Base-by-base conservation (phyloP, 495 filamentous ascomycete genomes). In the Hypoxylon cercidicola region DNA sequence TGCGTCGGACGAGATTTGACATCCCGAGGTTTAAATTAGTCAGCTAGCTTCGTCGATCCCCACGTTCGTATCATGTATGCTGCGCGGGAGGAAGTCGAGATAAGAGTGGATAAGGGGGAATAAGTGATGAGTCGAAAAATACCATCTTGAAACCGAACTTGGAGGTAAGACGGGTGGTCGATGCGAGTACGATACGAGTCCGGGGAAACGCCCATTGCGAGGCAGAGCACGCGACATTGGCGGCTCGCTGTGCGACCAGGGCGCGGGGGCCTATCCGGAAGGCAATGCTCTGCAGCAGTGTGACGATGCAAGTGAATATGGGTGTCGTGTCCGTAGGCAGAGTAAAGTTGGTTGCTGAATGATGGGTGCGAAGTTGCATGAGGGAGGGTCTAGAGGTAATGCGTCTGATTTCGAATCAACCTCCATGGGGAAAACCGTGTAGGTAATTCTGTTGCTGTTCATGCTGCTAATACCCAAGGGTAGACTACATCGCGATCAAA, bases 121-220 rank as follows among this genome's bases (percentile, higher is more conserved):
- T 25, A 64, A 48, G 46, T 64, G 54, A 58, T 54, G 44, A 60
- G 51, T 59, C 43, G 32, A 60, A 39, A 25, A 51, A 51, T 25
- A 8, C 23, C 35, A 47, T 55, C 55, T 55, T 40, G 40, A 68
- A 68, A 60, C 62, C 55, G 55, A 64, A 60, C 60, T 60, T 54
- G 49, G 41, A 55, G 21, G 40, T 30, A 51, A 41, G 65, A 57
- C 64, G 65, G 60, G 55, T 68, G 37, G 8, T 46, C 48, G 65
- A 68, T 64, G 65, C 55, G 58, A 68, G 54, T 59, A 54, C 55
- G 64, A 68, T 68, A 52, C 53, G 45, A 64, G 65, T 68, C 65
- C 55, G 60, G 65, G 65, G 65, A 64, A 68, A 60, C 52, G 45
- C 55, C 39, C 55, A 56, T 51, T 52, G 56, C 55, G 52, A 5